These are phyloP conservation scores for Termitomyces eurrhizus DNA, from an alignment of 768 basidiomycete species.

Conservation along the genomic window DNA sequence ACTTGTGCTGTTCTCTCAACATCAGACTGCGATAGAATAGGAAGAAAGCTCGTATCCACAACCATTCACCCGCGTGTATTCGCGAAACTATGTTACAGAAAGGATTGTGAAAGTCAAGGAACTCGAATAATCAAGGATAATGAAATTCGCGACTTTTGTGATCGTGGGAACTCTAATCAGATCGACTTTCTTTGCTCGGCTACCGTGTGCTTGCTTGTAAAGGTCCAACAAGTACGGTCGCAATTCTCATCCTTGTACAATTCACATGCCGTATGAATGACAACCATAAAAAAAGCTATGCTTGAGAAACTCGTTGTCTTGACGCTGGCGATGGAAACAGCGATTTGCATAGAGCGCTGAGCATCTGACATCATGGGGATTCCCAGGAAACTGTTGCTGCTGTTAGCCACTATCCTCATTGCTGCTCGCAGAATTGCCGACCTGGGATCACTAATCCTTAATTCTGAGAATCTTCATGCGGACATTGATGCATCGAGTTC, in stretches of 20 bases:
- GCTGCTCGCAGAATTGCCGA: background rate
- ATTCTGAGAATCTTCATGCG: background rate
- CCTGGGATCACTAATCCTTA: background rate
- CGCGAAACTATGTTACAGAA: slow-evolving; percentile 1
- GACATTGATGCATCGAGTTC: background rate
- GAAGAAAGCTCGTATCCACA: slow-evolving; percentile 43
- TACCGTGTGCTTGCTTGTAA: too few relatives aligned
- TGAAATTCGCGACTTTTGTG: background rate
- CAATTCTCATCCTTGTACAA: background rate
- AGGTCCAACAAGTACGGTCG: background rate
- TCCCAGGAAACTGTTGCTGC: background rate
- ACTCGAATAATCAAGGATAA: background rate
- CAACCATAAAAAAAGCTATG: background rate
- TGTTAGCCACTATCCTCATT: background rate
- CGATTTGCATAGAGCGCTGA: background rate
- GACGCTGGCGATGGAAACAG: background rate
- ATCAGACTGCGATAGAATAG: slow-evolving; percentile 47
- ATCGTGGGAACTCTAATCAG: slow-evolving; percentile 5
- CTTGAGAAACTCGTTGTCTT: background rate
- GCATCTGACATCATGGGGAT: background rate
- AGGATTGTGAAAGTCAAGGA: background rate
- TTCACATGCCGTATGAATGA: background rate
- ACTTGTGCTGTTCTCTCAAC: slow-evolving; percentile 59
- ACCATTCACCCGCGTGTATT: slow-evolving; percentile 13
- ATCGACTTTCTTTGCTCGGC: too few relatives aligned